Base-by-base conservation (phyloP, 2,329 filamentous ascomycete genomes). In the Penicillium corylophilum region DNA sequence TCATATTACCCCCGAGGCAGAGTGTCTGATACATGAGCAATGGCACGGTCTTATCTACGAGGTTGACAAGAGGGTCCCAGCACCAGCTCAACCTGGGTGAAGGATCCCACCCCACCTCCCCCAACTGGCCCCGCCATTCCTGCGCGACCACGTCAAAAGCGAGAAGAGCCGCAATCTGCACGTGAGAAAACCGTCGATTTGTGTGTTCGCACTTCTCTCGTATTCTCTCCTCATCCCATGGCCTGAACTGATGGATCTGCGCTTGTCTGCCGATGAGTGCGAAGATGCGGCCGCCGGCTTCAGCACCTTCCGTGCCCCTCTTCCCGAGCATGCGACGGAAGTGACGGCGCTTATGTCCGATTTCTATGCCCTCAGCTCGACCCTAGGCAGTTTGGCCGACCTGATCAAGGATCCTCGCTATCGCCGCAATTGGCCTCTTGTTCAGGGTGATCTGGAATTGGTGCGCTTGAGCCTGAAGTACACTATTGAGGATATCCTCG, bases 311-410 rank as follows among this genome's bases (percentile, higher is more conserved):
- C 69, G 79, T 45, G 71, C 72, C 50, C 73, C 76, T 57, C 74
- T 84, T 44, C 76, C 79, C 7, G 73, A 80, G 46, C 69, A 77
- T 59, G 71, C 76, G 29, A 74, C 77, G 28, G 77, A 81, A 39
- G 79, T 85, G 59, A 80, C 79, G 22, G 72, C 72, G 28, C 66
- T 80, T 24, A 79, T 84, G 46, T 75, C 78, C 48, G 75, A 81
- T 53, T 73, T 84, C 22, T 82, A 80, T 62, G 74, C 74, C 46
- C 78, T 84, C 63, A 79, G 79, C 50, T 72, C 75, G 43, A 72
- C 71, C 8, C 69, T 85, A 22, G 75, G 76, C 41, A 70, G 69
- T 38, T 67, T 85, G 35, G 73, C 80, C 38, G 70, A 71, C 44
- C 66, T 75, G 24, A 66, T 78, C 26, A 68, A 70, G 13, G 65